phyloP scores from a whole-genome alignment of 2,329 filamentous ascomycete species.

The Hymenoscyphus repandus region DNA sequence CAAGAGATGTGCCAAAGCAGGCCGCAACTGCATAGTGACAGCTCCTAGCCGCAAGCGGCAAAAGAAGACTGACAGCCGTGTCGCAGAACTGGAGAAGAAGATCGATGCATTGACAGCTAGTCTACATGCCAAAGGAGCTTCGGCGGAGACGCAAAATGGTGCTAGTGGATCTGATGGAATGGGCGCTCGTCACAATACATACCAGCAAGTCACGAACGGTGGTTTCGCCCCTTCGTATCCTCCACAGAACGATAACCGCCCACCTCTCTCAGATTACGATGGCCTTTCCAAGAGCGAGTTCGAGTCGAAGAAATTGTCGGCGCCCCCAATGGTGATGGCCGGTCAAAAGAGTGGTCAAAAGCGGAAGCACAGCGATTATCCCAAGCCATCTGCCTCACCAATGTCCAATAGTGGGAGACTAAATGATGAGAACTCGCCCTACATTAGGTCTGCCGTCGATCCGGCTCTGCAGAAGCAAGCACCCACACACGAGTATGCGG shows the following conservation, averaged over 20 bases:
- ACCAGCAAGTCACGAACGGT: slow-evolving; percentile 32
- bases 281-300: slow-evolving; percentile 25
- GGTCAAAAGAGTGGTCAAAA: slow-evolving; percentile 23
- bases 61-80: slow-evolving; percentile 40
- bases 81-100: slow-evolving; percentile 40
- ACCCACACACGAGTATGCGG: slow-evolving; percentile 30
- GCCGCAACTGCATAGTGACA: slow-evolving; percentile 36
- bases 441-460: background rate
- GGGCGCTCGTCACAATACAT: slow-evolving; percentile 20
- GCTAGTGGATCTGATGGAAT: slow-evolving; percentile 6
- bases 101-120: slow-evolving; percentile 37
- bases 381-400: slow-evolving; percentile 8
- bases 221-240: slow-evolving; percentile 22
- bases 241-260: slow-evolving; percentile 18
- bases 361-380: slow-evolving; percentile 29
- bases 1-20: slow-evolving; percentile 36
- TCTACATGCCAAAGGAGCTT: slow-evolving; percentile 26
- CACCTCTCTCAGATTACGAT: slow-evolving; percentile 20
- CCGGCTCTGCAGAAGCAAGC: slow-evolving; percentile 8
- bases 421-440: slow-evolving; percentile 1
- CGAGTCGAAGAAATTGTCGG: slow-evolving; percentile 19
- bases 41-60: slow-evolving; percentile 38
- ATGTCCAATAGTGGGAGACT: background rate
- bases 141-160: slow-evolving; percentile 9
- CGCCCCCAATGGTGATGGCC: slow-evolving; percentile 31